Conservation (phyloP, 371 early-diverging fungal genomes). For the Capillidium rhysosporum region DNA sequence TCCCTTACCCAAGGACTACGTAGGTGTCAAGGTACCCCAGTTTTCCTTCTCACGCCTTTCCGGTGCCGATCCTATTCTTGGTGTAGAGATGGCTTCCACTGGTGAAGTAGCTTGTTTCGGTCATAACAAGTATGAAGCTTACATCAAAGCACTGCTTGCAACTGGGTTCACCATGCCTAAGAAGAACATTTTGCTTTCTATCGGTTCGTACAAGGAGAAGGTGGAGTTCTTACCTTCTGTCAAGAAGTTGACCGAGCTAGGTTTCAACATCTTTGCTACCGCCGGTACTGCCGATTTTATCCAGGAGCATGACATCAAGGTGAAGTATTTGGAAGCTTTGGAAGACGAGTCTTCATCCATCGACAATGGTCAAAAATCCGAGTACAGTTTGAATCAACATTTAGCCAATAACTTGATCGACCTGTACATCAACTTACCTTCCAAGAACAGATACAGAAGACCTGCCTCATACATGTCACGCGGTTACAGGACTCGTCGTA, state of each 20-base stretch:
- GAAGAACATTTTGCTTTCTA: slow-evolving; percentile 82
- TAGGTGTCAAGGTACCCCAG: slow-evolving; percentile 81
- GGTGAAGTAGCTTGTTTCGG: slow-evolving; percentile 97
- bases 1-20: slow-evolving; percentile 22
- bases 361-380: slow-evolving; percentile 41
- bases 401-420: slow-evolving; percentile 91
- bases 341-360: slow-evolving; percentile 21
- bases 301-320: slow-evolving; percentile 73
- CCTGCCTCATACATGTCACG: slow-evolving; percentile 88
- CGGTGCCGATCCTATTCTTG: slow-evolving; percentile 87
- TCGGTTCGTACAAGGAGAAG: slow-evolving; percentile 92
- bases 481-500: slow-evolving; percentile 85
- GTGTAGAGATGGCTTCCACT: slow-evolving; percentile 95
- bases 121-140: slow-evolving; percentile 66
- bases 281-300: slow-evolving; percentile 90
- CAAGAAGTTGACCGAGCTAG: slow-evolving; percentile 52
- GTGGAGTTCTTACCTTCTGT: slow-evolving; percentile 74
- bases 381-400: slow-evolving; percentile 83
- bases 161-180: slow-evolving; percentile 69
- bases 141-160: slow-evolving; percentile 53
- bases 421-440: slow-evolving; percentile 92
- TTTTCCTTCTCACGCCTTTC: slow-evolving; percentile 84
- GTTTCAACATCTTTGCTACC: slow-evolving; percentile 81
- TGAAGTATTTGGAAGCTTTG: slow-evolving; percentile 68
- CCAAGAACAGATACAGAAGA: slow-evolving; percentile 84